These are phyloP conservation scores for Achlya hypogyna DNA, from an alignment of 352 stramenopile genomes.

Conservation along the genomic window DNA sequence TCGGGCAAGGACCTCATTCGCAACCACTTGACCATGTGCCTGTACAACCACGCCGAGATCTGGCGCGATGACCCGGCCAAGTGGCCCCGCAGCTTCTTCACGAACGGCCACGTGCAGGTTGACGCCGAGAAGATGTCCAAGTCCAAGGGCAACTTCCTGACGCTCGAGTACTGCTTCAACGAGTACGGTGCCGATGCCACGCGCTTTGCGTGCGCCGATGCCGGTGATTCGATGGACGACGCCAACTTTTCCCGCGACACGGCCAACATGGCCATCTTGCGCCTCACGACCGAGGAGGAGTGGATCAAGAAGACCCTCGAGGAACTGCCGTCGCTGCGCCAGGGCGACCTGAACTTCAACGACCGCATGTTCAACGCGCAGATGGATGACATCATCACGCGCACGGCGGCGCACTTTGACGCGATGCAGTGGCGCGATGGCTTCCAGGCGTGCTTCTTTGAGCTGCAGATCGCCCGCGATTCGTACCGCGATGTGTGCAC, in stretches of 20 bases:
- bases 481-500: slow-evolving; percentile 95
- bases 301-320: slow-evolving; percentile 92
- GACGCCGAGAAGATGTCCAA: slow-evolving; percentile 99
- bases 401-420: slow-evolving; percentile 82
- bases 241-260: slow-evolving; percentile 98
- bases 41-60: slow-evolving; percentile 99
- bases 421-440: slow-evolving; percentile 94
- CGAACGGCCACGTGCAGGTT: slow-evolving; percentile 96
- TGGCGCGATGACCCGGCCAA: slow-evolving; percentile 96
- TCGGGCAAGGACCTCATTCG: slow-evolving; percentile 95
- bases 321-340: slow-evolving; percentile 78
- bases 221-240: slow-evolving; percentile 97
- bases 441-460: slow-evolving; percentile 97
- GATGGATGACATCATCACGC: slow-evolving; percentile 92
- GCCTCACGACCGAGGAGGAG: slow-evolving; percentile 95
- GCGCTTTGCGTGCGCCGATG: slow-evolving; percentile 97
- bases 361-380: slow-evolving; percentile 95
- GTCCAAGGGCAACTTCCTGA: slow-evolving; percentile 99
- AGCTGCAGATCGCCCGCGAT: slow-evolving; percentile 97
- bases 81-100: slow-evolving; percentile 98
- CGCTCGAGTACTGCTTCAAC: slow-evolving; percentile 94
- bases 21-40: slow-evolving; percentile 99
- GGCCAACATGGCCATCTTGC: slow-evolving; percentile 96
- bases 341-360: slow-evolving; percentile 80
- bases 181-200: slow-evolving; percentile 95